Evolutionary conservation across 768 basidiomycete genomes (phyloP).

Genomic region (Rhizopogon rudus): DNA sequence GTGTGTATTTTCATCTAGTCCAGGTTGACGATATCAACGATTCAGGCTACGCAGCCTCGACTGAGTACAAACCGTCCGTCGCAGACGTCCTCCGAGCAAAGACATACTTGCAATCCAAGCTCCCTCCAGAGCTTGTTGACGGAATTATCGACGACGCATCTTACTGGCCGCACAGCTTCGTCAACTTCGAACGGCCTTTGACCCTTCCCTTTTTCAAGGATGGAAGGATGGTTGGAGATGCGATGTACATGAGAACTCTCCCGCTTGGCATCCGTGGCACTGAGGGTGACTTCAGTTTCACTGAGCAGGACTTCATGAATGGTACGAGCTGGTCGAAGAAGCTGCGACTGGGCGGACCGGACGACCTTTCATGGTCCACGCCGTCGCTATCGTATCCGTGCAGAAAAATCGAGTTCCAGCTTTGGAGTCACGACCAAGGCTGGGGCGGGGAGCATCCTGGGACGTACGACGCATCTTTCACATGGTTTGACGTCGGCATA

Average conservation of each 20-base stretch:
- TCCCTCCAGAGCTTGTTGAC: neutral
- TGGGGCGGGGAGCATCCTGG: no score
- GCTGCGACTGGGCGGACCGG: neutral
- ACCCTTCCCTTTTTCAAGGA: neutral
- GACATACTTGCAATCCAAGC: neutral
- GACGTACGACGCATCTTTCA: neutral
- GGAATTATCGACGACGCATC: conserved; percentile 28
- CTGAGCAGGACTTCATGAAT: neutral
- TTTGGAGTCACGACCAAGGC: neutral
- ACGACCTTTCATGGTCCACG: neutral
- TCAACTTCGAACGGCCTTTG: neutral
- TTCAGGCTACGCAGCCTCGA: neutral
- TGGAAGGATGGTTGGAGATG: neutral
- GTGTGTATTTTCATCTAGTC: neutral
- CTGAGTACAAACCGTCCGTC: neutral
- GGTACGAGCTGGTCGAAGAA: no score
- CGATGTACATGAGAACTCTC: conserved; percentile 1
- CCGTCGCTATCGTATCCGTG: neutral
- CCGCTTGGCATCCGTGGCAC: neutral
- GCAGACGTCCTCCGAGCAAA: neutral
- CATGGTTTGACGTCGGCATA: neutral
- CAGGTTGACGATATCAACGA: no score
- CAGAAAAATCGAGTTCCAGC: neutral
- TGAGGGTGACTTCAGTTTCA: neutral
- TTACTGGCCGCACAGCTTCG: neutral